Percentiles rank a stretch among this genome's conserved stretches.
Conservation (phyloP, 495 filamentous ascomycete species). For the Thermochaetoides thermophila region DNA sequence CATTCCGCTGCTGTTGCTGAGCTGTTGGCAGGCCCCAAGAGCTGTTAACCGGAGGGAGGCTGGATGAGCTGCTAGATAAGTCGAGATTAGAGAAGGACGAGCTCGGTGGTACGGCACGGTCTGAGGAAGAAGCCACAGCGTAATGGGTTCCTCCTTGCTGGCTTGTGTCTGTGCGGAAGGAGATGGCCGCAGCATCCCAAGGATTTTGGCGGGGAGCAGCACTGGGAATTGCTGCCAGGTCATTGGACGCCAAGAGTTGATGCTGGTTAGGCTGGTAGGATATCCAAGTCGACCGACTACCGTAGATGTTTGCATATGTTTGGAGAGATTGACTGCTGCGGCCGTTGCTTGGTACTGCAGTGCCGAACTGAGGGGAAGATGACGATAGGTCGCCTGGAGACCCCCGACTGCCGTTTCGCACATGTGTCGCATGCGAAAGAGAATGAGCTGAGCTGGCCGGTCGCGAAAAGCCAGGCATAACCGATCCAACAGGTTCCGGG, state of each 20-base stretch:
- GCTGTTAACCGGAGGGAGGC: constrained; percentile 16
- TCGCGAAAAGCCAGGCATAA: constrained; percentile 4
- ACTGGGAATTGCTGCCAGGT: constrained; percentile 1
- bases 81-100: constrained; percentile 12
- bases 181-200: neutral
- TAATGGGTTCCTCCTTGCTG: too few relatives aligned
- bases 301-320: too few relatives aligned
- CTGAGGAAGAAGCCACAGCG: too few relatives aligned
- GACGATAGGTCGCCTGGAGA: constrained; percentile 5
- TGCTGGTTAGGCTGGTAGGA: too few relatives aligned
- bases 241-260: neutral
- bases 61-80: constrained; percentile 12
- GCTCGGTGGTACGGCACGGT: too few relatives aligned
- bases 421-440: too few relatives aligned
- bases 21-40: constrained; percentile 19
- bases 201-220: neutral
- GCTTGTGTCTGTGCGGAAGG: constrained; percentile 2
- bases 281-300: too few relatives aligned
- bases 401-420: constrained; percentile 4
- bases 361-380: neutral
- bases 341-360: too few relatives aligned
- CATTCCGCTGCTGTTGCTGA: too few relatives aligned
- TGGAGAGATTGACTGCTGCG: too few relatives aligned
- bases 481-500: constrained; percentile 14
- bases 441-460: constrained; percentile 11